A percentile compares a stretch with the other conserved stretches of the same genome.
These are phyloP conservation scores for Hexamita inflata DNA, from an alignment of 208 protist species.

Conservation along the genomic window DNA sequence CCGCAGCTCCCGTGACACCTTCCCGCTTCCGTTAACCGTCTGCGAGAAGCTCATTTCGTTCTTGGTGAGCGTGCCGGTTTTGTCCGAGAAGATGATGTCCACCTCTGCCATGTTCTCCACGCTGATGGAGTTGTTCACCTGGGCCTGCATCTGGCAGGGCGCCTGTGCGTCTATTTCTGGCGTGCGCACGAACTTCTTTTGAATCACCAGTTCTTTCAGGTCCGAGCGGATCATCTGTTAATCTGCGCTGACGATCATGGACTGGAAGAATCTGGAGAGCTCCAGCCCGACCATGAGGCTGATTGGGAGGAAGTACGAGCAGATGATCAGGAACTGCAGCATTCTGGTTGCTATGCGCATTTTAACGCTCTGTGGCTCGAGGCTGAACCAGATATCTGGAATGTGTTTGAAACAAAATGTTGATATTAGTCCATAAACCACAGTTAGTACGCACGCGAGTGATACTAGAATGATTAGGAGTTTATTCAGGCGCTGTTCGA, in stretches of 20 bases:
- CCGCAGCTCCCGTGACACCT: too few relatives aligned
- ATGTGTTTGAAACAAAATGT: too few relatives aligned
- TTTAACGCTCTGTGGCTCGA: not conserved
- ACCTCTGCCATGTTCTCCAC: conserved; percentile 84
- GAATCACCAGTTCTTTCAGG: too few relatives aligned
- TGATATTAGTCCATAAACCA: conserved; percentile 1
- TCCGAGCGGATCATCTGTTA: not conserved
- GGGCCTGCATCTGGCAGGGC: not conserved
- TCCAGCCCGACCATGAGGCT: not conserved
- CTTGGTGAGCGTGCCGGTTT: conserved; percentile 91
- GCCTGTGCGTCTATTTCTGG: conserved; percentile 1
- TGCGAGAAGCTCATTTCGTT: conserved; percentile 68
- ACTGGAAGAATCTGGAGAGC: not conserved
- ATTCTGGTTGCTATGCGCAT: not conserved
- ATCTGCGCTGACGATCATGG: not conserved
- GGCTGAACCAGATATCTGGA: not conserved
- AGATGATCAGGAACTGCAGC: not conserved
- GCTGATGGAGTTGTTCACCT: not conserved
- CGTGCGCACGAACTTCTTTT: not conserved
- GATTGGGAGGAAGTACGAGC: conserved; percentile 18
- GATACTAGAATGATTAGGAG: not conserved
- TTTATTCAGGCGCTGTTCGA: not conserved
- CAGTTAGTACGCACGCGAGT: not conserved
- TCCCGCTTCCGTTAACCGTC: not conserved
- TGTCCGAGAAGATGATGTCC: conserved; percentile 86